Evolutionary conservation across 345 rosid species (phyloP).

Genomic region (Gossypium thurberi): DNA sequence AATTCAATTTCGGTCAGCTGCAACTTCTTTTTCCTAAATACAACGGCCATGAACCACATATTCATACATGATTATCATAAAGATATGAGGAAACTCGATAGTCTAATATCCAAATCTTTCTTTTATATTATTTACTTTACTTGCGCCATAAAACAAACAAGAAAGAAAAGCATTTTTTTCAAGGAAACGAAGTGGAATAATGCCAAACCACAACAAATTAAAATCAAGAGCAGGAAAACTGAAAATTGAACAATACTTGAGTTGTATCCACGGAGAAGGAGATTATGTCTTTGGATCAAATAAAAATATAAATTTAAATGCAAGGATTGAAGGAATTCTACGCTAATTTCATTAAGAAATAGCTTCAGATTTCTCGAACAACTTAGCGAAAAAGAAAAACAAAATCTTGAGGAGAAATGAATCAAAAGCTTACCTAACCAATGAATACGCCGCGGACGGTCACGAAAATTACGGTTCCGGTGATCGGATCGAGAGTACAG

Average conservation of each 20-base stretch:
- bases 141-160: background rate
- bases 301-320: background rate
- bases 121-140: background rate
- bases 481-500: conserved; percentile 9
- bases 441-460: background rate
- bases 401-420: background rate
- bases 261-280: background rate
- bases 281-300: background rate
- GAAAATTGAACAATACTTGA: background rate
- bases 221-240: background rate
- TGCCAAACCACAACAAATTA: background rate
- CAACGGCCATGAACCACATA: background rate
- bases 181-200: background rate
- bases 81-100: background rate
- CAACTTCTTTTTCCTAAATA: background rate
- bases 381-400: background rate
- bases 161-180: background rate
- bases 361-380: background rate
- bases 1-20: background rate
- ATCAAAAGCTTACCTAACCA: conserved; percentile 3
- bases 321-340: background rate
- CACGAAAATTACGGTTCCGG: background rate
- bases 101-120: background rate
- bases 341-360: background rate
- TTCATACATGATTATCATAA: background rate